phyloP scores from a whole-genome alignment of 148 eudicot genomes.

The Camellia japonica region DNA sequence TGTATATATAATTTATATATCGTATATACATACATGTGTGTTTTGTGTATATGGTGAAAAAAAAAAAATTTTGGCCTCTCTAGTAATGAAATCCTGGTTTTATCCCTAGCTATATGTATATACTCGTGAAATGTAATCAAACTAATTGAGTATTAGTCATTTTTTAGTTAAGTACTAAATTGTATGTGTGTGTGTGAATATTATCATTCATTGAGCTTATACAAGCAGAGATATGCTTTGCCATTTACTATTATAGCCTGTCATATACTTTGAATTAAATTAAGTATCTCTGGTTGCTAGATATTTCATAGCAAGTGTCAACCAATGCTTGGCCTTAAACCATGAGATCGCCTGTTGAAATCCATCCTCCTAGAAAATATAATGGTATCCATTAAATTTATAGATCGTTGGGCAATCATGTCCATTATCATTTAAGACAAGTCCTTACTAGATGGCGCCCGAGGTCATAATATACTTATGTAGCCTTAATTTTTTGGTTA shows the following conservation, averaged over 20 bases:
- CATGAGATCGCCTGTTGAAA: neutral
- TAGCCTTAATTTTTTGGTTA: neutral
- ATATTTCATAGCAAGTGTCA: too few species aligned
- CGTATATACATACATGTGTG: too few species aligned
- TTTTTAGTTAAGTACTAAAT: constrained; percentile 4
- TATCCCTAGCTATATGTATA: too few species aligned
- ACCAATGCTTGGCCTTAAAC: too few species aligned
- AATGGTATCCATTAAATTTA: constrained; percentile 13
- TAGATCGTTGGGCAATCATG: constrained; percentile 56
- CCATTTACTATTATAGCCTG: too few species aligned
- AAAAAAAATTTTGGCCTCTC: too few species aligned
- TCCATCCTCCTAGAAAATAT: neutral
- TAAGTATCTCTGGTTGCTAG: too few species aligned
- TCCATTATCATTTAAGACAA: constrained; percentile 55
- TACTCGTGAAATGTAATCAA: neutral
- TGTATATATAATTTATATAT: too few species aligned
- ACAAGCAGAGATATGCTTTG: neutral
- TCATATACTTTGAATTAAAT: too few species aligned
- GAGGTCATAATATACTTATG: constrained; percentile 36
- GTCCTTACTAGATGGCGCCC: constrained; percentile 66
- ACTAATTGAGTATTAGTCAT: neutral
- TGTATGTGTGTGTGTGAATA: neutral
- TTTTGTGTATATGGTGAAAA: too few species aligned
- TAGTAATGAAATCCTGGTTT: too few species aligned
- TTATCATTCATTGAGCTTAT: neutral